phyloP scores from a whole-genome alignment of 495 filamentous ascomycete genomes.

The Xylaria sp. region DNA sequence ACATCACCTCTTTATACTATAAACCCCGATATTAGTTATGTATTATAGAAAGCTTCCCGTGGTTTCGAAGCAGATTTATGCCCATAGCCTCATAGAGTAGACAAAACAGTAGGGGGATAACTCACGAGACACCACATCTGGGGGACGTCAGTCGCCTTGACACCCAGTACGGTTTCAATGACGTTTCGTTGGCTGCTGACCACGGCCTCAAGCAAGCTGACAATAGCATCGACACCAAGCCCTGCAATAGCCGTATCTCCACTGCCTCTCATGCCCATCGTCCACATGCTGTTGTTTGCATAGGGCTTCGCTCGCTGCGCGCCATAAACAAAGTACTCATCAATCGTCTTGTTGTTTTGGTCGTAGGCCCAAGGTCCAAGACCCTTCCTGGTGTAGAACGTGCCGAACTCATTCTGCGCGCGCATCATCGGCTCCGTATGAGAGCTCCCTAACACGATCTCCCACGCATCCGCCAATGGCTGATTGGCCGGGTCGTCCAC shows the following conservation, averaged over 20 bases:
- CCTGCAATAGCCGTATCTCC: constrained; percentile 68
- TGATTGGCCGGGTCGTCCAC: constrained; percentile 73
- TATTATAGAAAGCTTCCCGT: neutral
- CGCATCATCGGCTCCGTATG: constrained; percentile 80
- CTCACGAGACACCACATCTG: constrained; percentile 70
- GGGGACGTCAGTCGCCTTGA: constrained; percentile 63
- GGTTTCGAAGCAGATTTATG: neutral
- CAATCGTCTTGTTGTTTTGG: constrained; percentile 69
- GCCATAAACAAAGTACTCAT: constrained; percentile 71
- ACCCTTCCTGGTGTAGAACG: constrained; percentile 52
- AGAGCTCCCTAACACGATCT: constrained; percentile 72
- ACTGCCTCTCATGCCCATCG: constrained; percentile 76
- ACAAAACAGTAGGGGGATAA: neutral
- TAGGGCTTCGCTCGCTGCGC: constrained; percentile 68
- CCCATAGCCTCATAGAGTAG: neutral
- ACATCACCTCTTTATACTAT: constrained; percentile 71
- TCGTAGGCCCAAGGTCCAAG: constrained; percentile 70
- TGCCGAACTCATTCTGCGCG: constrained; percentile 72
- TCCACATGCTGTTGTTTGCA: constrained; percentile 67
- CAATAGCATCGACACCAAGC: constrained; percentile 62
- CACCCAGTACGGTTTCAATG: constrained; percentile 60
- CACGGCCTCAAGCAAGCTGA: constrained; percentile 61
- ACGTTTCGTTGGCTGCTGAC: constrained; percentile 66
- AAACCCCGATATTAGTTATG: neutral
- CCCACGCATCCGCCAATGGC: constrained; percentile 72